Base-by-base conservation (phyloP, 2,329 filamentous ascomycete genomes). In the Pseudohalonectria lignicola region DNA sequence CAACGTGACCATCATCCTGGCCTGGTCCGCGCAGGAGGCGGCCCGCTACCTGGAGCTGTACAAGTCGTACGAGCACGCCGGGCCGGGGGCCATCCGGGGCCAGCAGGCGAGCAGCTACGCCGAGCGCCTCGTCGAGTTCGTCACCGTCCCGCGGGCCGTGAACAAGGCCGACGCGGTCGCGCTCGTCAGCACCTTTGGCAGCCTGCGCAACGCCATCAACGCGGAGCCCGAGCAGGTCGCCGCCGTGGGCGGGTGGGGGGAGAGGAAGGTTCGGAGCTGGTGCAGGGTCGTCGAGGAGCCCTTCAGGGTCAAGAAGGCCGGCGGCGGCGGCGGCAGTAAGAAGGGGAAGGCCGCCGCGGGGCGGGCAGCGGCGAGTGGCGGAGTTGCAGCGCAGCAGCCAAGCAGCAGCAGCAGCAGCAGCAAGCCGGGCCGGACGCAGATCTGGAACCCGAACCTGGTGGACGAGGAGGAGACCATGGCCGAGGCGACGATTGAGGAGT, bases 101-200 rank as follows among this genome's bases (percentile, higher is more conserved):
- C 82, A 86, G 48, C 87, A 94, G 59, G 78, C 84, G 2, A 82
- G 80, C 16, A 79, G 77, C 38, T 96, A 95, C 52, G 76, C 83
- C 5, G 88, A 95, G 50, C 82, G 82, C 42, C 70, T 98, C 42
- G 80, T 92, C 8, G 90, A 95, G 47, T 95, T 98, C 52, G 80
- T 95, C 37, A 98, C 92, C 0, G 80, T 86, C 2, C 90, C 92
- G 3, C 69, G 88, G 41, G 85, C 81, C 45, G 78, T 98, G 54
- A 96, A 96, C 62, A 95, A 94, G 59, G 87, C 87, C 2, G 92
- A 98, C 60, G 87, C 92, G 1, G 78, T 95, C 9, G 83, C 85
- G 20, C 63, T 98, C 36, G 87, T 96, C 26, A 84, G 85, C 47
- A 87, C 86, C 36, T 98, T 96, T 64, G 92, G 92, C 18, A 94